Base-by-base conservation (phyloP, 2,329 filamentous ascomycete species). In the Alternaria triticimaculans region DNA sequence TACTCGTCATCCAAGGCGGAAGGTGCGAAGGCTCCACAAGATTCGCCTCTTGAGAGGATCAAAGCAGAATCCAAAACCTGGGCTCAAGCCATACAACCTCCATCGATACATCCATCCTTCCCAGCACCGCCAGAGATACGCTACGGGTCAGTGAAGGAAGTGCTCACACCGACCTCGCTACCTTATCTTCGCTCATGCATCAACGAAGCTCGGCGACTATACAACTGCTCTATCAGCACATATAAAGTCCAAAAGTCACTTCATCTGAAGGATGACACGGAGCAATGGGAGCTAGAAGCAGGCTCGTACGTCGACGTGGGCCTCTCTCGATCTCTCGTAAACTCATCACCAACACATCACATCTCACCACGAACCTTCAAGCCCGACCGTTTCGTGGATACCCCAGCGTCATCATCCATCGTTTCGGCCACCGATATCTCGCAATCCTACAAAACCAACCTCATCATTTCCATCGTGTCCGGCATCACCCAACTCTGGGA, bases 401-500 rank as follows among this genome's bases (percentile, higher is more conserved):
- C 63, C 1, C 50, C 55, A 23, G 54, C 66, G 1, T 63, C 65
- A 11, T 49, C 71, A 2, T 74, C 74, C n/a, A 54, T 73, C n/a
- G 50, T 64, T 9, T 61, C 66, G 6, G 56, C 68, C 0, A 64
- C 57, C 14, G 64, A 73, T 28, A n/a, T 41, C 1, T 62, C 72
- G 1, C 66, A 68, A 28, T 64, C 68, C 1, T 69, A 73, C 50
- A 72, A 70, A 44, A 72, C 69, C 4, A 69, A 72, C 1, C 70
- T 79, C 6, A 57, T 77, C 9, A 49, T 75, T 6, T 63, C 76
- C 1, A 64, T 79, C n/a, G 56, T 79, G 5, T 71, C 76, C 30
- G 77, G 78, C 23, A 66, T 80, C 8, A 62, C 69, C 15, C 78
- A 80, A 63, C 72, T 80, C 3, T 80, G 78, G 78, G 76, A 79